phyloP scores from a whole-genome alignment of 371 early-diverging fungal species.

The Furculomyces boomerangus region DNA sequence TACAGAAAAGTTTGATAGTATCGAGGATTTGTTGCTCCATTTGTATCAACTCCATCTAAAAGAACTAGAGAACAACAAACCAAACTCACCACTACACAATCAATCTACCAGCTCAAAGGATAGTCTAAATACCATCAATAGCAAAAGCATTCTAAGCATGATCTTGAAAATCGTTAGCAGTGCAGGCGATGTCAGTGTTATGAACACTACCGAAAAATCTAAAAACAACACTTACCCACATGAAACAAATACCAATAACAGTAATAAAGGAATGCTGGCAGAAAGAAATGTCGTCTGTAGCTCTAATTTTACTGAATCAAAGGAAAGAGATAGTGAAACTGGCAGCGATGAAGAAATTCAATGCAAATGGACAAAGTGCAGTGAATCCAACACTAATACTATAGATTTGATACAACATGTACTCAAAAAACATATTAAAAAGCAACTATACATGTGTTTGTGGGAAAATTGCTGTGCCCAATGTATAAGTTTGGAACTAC shows the following conservation, averaged over 20 bases:
- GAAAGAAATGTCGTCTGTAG: too few species aligned
- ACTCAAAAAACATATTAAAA: conserved; percentile 39
- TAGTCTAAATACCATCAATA: too few species aligned
- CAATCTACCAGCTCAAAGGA: neutral
- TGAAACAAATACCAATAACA: neutral
- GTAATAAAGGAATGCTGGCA: too few species aligned
- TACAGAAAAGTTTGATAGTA: conserved; percentile 42
- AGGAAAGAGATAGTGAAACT: neutral
- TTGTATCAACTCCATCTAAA: conserved; percentile 52
- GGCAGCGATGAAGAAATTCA: conserved; percentile 7
- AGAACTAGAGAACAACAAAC: conserved; percentile 21
- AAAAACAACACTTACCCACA: neutral
- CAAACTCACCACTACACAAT: neutral
- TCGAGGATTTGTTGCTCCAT: conserved; percentile 66
- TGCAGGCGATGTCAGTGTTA: conserved; percentile 1
- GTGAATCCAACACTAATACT: conserved; percentile 28
- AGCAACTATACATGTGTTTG: conserved; percentile 52
- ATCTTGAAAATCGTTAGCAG: neutral
- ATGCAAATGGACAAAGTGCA: conserved; percentile 66
- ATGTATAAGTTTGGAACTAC: conserved; percentile 8
- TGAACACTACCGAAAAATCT: neutral
- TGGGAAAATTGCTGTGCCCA: conserved; percentile 56
- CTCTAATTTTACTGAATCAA: neutral
- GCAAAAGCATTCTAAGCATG: neutral
- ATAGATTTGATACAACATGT: conserved; percentile 49